phyloP scores from a whole-genome alignment of 768 basidiomycete species.

The Leucocoprinus sp. region DNA sequence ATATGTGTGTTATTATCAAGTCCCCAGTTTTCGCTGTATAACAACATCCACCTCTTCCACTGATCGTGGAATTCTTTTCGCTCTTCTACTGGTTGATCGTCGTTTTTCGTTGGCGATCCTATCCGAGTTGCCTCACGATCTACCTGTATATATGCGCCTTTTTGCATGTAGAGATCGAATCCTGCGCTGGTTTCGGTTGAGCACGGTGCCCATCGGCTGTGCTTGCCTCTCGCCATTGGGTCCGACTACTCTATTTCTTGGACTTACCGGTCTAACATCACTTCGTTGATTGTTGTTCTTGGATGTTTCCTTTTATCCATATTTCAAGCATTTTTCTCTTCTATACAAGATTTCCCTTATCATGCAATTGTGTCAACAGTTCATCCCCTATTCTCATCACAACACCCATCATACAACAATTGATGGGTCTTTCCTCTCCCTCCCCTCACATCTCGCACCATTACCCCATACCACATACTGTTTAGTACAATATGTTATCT shows the following conservation, averaged over 20 bases:
- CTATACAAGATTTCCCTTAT: background rate
- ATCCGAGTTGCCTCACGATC: background rate
- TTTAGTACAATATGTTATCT: slow-evolving; percentile 9
- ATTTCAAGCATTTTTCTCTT: background rate
- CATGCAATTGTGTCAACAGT: slow-evolving; percentile 11
- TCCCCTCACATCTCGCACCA: background rate
- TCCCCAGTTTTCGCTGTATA: slow-evolving; percentile 1
- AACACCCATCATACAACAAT: no score
- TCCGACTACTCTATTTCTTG: no score
- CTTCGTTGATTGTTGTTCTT: slow-evolving; percentile 8
- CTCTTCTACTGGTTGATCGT: background rate
- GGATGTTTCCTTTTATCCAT: background rate
- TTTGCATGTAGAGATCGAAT: background rate
- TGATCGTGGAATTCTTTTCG: background rate
- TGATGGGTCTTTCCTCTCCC: slow-evolving; percentile 7
- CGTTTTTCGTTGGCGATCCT: background rate
- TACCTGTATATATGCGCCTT: slow-evolving; percentile 1
- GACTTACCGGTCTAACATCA: no score
- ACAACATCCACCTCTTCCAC: background rate
- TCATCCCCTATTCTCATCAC: background rate
- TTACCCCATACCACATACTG: background rate
- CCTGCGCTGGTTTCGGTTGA: background rate
- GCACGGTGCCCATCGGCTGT: background rate
- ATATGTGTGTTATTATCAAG: slow-evolving; percentile 9
- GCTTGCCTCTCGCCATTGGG: no score